These are phyloP conservation scores for Acrodontium crateriforme DNA, from an alignment of 2,329 filamentous ascomycete genomes.

Conservation along the genomic window DNA sequence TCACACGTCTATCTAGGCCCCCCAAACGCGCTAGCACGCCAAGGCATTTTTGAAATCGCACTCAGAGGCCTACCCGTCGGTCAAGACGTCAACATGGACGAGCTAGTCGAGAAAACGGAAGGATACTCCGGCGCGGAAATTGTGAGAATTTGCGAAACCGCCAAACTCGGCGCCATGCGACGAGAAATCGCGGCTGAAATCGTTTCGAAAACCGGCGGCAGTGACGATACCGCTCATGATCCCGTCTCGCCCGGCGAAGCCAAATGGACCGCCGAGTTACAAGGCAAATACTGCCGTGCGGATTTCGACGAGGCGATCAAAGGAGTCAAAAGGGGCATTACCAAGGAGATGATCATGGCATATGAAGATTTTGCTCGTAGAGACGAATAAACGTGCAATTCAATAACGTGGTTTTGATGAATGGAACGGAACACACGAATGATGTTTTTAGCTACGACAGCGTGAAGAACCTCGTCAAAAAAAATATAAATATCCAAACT, in stretches of 20 bases:
- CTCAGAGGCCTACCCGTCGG: slow-evolving; percentile 46
- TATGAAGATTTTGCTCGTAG: slow-evolving; percentile 37
- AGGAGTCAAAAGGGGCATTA: slow-evolving; percentile 43
- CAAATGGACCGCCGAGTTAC: no score
- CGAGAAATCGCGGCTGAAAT: slow-evolving; percentile 28
- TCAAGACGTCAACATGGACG: slow-evolving; percentile 50
- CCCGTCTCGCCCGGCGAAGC: no score
- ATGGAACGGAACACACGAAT: background rate
- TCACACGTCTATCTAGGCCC: slow-evolving; percentile 74
- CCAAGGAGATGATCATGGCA: slow-evolving; percentile 41
- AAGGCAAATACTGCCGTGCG: no score
- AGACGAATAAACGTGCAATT: background rate
- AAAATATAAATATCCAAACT: no score
- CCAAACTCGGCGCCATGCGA: slow-evolving; percentile 23
- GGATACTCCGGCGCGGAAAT: slow-evolving; percentile 83
- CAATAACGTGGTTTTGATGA: background rate
- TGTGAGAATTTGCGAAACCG: slow-evolving; percentile 38
- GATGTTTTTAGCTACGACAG: no score
- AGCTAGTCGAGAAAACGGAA: slow-evolving; percentile 51
- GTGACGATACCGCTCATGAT: no score
- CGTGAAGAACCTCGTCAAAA: no score
- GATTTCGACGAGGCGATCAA: slow-evolving; percentile 32
- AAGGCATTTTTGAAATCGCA: slow-evolving; percentile 61
- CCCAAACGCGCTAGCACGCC: slow-evolving; percentile 57
- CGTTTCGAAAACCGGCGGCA: slow-evolving; percentile 23